Evolutionary conservation across 495 filamentous ascomycete genomes (phyloP), one percentile per base, ranked within the genome.

Genomic region (Mycothermus thermophilus): DNA sequence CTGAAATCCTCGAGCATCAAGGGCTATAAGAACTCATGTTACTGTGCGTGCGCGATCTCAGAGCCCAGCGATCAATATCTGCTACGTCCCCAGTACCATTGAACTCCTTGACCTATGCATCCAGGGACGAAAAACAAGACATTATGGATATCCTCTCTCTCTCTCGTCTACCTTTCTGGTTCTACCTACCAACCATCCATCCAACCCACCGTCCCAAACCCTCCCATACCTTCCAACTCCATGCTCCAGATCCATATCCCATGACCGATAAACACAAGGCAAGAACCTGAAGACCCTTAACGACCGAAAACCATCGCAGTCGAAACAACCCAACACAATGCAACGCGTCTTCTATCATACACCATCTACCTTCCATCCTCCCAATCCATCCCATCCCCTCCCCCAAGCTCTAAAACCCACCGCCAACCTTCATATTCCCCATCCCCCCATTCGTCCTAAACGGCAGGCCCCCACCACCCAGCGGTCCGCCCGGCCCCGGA

Each of bases 391-490:
- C 20, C 18, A 24, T 13, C 8, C 15, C 2, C 6, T 24, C 26
- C 16, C 15, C 23, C 21, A 25, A 31, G 1, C 28, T 21, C 15
- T 24, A 13, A 17, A 30, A 18, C 17, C 19, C 8, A 14, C 34
- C 41, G 3, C 35, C 37, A n/a, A 39, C 32, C 27, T 44, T 44
- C 40, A 36, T 35, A 29, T 38, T 38, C 24, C 27, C 37, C 11
- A 31, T 31, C 29, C 35, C 36, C 9, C 16, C 30, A 13, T 48
- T 42, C 20, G 56, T 35, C 29, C 52, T 32, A 8, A 58, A 43
- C 0, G 50, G 38, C 24, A 54, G 27, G 29, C 36, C 40, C 8
- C 41, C 16, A 40, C 13, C 21, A 32, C 23, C 8, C 44, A 27
- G 15, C 11, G n/a, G n/a, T 8, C 20, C 27, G 1, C 13, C 20